A percentile compares a stretch with the other conserved stretches of the same genome.
Evolutionary conservation across 306 rosid genomes (phyloP).

Genomic region (Acacia acuminata): DNA sequence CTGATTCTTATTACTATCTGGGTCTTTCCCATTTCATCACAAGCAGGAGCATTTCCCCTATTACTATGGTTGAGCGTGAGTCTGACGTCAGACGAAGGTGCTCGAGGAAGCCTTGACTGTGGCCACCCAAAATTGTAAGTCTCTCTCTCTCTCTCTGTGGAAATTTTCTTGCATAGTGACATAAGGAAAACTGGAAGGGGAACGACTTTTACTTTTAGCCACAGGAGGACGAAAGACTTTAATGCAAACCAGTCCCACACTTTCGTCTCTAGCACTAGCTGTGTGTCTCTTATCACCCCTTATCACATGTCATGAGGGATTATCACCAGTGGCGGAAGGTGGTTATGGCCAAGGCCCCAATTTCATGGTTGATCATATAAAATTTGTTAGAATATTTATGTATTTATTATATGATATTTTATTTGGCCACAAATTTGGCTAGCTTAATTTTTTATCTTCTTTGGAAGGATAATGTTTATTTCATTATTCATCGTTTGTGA

Average conservation of each 20-base stretch:
- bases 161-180: background rate
- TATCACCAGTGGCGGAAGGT: too few species aligned
- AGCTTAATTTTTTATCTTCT: too few species aligned
- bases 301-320: background rate
- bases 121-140: background rate
- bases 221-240: background rate
- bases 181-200: background rate
- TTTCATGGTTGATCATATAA: too few species aligned
- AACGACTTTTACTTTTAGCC: background rate
- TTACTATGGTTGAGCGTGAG: background rate
- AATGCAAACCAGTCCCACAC: background rate
- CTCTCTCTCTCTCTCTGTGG: background rate
- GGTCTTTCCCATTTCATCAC: background rate
- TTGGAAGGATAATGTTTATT: too few species aligned
- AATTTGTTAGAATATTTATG: too few species aligned
- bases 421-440: too few species aligned
- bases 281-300: background rate
- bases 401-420: too few species aligned
- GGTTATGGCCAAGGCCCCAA: too few species aligned
- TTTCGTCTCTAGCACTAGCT: background rate
- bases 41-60: background rate
- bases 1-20: background rate
- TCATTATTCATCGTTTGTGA: too few species aligned
- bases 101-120: background rate
- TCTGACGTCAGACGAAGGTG: background rate